Conservation (phyloP, 331 rosid genomes). For the Malus hybrid region DNA sequence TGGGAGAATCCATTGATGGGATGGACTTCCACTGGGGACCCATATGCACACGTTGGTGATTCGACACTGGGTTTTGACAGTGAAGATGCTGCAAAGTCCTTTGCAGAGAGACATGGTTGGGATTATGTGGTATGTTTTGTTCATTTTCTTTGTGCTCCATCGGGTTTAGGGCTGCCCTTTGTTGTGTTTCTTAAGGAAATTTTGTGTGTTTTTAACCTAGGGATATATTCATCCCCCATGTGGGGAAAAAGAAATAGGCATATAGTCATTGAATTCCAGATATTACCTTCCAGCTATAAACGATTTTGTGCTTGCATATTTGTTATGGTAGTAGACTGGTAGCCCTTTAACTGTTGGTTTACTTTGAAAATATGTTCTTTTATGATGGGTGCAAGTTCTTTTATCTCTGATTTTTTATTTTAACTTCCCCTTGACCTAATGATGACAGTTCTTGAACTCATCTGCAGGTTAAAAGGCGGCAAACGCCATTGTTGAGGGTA, state of each 20-base stretch:
- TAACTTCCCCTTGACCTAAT: not conserved
- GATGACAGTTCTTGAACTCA: conserved; percentile 18
- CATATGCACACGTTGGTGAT: conserved; percentile 89
- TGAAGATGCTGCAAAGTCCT: conserved; percentile 74
- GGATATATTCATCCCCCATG: not conserved
- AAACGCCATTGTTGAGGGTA: conserved; percentile 84
- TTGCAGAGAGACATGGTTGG: conserved; percentile 96
- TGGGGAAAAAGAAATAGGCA: not conserved
- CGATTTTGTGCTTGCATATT: not conserved
- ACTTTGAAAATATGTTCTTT: not conserved
- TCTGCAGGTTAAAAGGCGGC: conserved; percentile 68
- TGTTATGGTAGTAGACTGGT: not conserved
- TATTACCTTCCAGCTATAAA: not conserved
- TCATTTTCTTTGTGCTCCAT: not conserved
- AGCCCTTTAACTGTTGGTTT: not conserved
- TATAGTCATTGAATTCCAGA: not conserved
- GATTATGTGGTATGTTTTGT: conserved; percentile 62
- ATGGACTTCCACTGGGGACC: conserved; percentile 99
- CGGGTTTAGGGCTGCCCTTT: not conserved
- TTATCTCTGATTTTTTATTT: not conserved
- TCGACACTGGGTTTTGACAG: conserved; percentile 75
- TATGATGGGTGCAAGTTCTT: not conserved
- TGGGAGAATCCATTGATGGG: conserved; percentile 99
- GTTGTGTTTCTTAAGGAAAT: not conserved
- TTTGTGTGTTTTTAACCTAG: not conserved